phyloP scores from a whole-genome alignment of 2,329 filamentous ascomycete genomes.

The Trichoderma sp. region DNA sequence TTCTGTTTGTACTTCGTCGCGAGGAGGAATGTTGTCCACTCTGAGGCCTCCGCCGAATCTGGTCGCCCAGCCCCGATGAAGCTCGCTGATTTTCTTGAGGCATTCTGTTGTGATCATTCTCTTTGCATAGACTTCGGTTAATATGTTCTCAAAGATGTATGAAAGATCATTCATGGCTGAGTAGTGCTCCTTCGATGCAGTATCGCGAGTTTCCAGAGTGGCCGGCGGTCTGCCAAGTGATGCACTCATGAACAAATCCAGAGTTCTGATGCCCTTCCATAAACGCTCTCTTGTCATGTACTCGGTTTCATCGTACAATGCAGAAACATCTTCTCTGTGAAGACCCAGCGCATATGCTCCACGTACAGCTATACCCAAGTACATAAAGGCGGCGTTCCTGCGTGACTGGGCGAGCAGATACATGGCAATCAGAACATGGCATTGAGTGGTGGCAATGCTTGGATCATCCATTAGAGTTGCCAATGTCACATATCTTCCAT shows the following conservation, averaged over 20 bases:
- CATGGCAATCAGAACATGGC: background rate
- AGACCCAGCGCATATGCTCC: background rate
- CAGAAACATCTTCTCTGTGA: background rate
- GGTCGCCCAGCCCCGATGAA: background rate
- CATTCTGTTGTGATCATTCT: background rate
- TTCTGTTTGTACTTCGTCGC: background rate
- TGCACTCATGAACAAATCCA: background rate
- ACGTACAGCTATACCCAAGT: background rate
- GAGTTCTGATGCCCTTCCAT: background rate
- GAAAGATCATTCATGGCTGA: background rate
- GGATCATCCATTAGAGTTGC: constrained; percentile 3
- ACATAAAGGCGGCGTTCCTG: constrained; percentile 3
- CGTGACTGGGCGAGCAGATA: background rate
- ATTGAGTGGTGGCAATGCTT: background rate
- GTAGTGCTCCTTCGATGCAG: background rate
- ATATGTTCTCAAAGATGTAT: background rate
- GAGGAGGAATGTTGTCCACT: background rate
- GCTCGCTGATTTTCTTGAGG: background rate
- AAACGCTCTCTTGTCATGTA: background rate
- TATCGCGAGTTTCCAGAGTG: background rate
- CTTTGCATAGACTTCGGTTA: background rate
- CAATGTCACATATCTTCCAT: background rate
- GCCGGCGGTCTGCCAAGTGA: background rate
- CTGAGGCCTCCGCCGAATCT: background rate
- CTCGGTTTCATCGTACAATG: background rate